Evolutionary conservation across 805 yeast species (phyloP), one percentile per base, ranked within the genome.

Genomic region (Zygosaccharomyces bailii): DNA sequence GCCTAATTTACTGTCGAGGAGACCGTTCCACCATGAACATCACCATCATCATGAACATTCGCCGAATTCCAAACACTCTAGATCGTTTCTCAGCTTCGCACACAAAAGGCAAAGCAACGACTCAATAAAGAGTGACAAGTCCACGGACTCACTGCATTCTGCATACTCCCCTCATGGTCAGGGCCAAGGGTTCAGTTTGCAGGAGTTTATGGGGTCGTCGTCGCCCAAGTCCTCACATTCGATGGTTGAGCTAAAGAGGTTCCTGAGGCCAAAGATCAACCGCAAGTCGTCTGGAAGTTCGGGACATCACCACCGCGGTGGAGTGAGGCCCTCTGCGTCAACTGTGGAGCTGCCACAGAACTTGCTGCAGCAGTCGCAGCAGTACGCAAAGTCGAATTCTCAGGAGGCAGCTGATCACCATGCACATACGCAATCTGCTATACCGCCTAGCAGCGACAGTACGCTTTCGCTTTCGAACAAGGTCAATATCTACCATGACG

Each of bases 171-270:
- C 46, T 2, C 41, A 45, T 7, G 39, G 29, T 9, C 38, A 20
- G 31, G 35, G 23, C 11, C 47, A 43, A 13, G 32, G 35, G 19
- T 18, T 19, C 21, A 35, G 27, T 6, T 21, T 43, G 20, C 41
- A 45, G 17, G 49, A 45, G 18, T 25, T 18, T 17, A 20, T 40
- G 11, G 34, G 38, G 17, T 40, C 55, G 7, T 34, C 52, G 35
- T 52, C 62, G 5, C 65, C 63, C 3, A 60, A 57, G 43, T 50
- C 50, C 21, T 49, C 54, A 29, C 61, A 60, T 46, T 79, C 87
- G 18, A 82, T 83, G 86, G 82, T 76, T 18, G 89, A 83, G 53
- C 67, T 84, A 62, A 84, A 83, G 58, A 72, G 86, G 56, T 82
- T 84, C 53, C 84, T 84, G 62, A 78, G 85, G 57, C 85, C 86